These are phyloP conservation scores for Phytophthora parvispora DNA, from an alignment of 352 stramenopile species.

Conservation along the genomic window DNA sequence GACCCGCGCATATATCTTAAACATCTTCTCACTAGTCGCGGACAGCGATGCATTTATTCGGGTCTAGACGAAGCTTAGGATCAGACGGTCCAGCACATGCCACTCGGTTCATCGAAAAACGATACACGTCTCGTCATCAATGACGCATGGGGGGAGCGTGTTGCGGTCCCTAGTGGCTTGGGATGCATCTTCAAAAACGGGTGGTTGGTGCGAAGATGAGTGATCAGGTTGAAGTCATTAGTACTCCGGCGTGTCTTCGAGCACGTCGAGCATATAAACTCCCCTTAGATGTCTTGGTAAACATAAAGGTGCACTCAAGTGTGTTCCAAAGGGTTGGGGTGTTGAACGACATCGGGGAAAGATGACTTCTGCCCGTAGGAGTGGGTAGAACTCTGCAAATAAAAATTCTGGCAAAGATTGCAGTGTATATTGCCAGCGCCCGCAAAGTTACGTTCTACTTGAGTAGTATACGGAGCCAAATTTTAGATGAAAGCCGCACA, in stretches of 20 bases:
- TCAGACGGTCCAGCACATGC: neutral
- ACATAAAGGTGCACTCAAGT: conserved; percentile 2
- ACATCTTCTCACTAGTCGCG: conserved; percentile 3
- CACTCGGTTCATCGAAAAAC: conserved; percentile 7
- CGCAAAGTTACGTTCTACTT: no score
- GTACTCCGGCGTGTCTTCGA: conserved; percentile 7
- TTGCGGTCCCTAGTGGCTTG: conserved; percentile 7
- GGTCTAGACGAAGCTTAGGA: neutral
- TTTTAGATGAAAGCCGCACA: no score
- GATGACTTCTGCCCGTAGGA: neutral
- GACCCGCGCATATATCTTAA: conserved; percentile 4
- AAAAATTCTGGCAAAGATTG: no score
- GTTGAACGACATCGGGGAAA: neutral
- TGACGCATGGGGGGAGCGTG: neutral
- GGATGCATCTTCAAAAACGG: conserved; percentile 1
- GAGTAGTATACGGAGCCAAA: no score
- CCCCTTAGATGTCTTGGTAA: conserved; percentile 6
- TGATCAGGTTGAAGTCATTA: conserved; percentile 13
- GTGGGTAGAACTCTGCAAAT: neutral
- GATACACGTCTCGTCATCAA: conserved; percentile 5
- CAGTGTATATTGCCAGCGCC: no score
- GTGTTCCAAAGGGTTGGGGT: conserved; percentile 1
- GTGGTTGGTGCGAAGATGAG: conserved; percentile 6
- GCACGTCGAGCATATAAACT: conserved; percentile 7
- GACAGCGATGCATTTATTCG: neutral